A percentile compares a stretch with the other conserved stretches of the same genome.
phyloP scores from a whole-genome alignment of 306 rosid species.

The Medicago arabica region DNA sequence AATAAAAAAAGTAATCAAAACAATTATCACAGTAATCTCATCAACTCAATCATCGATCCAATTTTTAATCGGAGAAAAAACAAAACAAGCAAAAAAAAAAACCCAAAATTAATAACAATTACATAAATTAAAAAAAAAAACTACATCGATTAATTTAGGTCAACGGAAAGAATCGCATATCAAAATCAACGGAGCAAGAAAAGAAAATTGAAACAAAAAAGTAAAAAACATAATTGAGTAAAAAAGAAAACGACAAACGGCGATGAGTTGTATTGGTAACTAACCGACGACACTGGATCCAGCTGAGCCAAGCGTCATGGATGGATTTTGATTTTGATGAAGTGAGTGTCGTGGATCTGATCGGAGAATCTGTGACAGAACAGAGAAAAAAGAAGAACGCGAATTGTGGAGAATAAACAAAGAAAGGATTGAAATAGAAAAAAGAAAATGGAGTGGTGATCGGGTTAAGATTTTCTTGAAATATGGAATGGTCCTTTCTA shows the following conservation, averaged over 20 bases:
- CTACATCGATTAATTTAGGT: slow-evolving; percentile 7
- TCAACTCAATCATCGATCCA: slow-evolving; percentile 32
- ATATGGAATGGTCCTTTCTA: background rate
- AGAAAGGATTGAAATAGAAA: slow-evolving; percentile 4
- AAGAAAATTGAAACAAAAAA: background rate
- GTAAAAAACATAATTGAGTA: background rate
- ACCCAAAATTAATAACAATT: background rate
- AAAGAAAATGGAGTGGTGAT: background rate
- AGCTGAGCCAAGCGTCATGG: slow-evolving; percentile 99
- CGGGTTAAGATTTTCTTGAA: background rate
- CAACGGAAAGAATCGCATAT: slow-evolving; percentile 36
- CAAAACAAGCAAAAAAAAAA: background rate
- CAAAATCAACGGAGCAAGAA: slow-evolving; percentile 17
- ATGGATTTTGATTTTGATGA: slow-evolving; percentile 36
- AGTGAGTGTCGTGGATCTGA: slow-evolving; percentile 65
- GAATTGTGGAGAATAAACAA: slow-evolving; percentile 48
- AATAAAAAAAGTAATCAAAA: slow-evolving; percentile 20
- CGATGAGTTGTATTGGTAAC: slow-evolving; percentile 36
- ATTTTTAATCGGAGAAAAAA: background rate
- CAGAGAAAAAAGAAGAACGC: slow-evolving; percentile 42
- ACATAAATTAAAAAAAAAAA: background rate
- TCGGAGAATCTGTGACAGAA: slow-evolving; percentile 38
- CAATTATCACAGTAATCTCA: background rate
- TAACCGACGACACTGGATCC: slow-evolving; percentile 99
- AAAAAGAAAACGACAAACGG: slow-evolving; percentile 33